Evolutionary conservation across 352 stramenopile genomes (phyloP), one percentile per base, ranked within the genome.

Genomic region (Thalassiosira delicatula): DNA sequence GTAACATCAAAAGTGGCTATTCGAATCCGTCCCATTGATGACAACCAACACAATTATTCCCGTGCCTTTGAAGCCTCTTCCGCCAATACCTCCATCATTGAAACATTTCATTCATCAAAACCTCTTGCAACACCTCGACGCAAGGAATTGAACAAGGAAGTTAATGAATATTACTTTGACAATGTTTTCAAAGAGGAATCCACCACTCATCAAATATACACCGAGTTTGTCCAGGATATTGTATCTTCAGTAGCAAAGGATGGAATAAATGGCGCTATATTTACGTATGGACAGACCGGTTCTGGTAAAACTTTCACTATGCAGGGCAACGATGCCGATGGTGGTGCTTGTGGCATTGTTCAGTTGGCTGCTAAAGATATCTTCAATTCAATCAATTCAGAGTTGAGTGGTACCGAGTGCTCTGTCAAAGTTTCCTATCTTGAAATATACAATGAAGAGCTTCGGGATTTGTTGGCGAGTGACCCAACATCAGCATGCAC

Each of bases 371-470:
- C 76, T 11, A 85, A 68, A 21, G 83, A 93, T 71, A 73, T 91
- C 21, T 93, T 93, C 59, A 21, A 84, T 29, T 65, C 56, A 11
- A 87, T 88, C 61, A 74, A 83, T 32, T 30, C 71, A 46, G 59
- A 70, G 11, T 54, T 17, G 3, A 69, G 70, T 30, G 49, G 73
- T 61, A 35, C 30, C 27, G 59, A 72, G 37, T 63, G 25, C 54
- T 63, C 60, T 30, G 84, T 99, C 14, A 90, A 95, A 17, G 94
- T 98, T 40, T 97, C 97, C 27, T 99, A 97, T 83, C 91, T 99
- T 54, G 97, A 99, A 92, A 97, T 99, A 69, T 99, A 99, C 91
- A 99, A 98, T 70, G 97, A 99, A 93, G 95, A 98, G 67, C 91
- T 99, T 9, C 92, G 95, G 2, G 97, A 99, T 80, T 87, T 99